Conservation (phyloP, 345 rosid species). For the Geranium rotundifolium region DNA sequence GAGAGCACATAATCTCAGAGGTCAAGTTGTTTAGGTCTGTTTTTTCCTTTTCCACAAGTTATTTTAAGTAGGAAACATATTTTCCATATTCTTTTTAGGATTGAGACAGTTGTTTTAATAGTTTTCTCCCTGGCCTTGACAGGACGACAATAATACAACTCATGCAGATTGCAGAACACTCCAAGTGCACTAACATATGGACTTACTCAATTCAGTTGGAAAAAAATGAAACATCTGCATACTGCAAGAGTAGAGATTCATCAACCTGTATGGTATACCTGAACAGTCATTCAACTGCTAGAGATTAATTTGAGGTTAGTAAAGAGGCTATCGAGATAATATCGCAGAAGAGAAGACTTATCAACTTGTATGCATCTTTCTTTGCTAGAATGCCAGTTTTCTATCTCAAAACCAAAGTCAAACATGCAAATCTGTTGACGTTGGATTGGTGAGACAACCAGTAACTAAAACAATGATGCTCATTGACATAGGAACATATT, state of each 20-base stretch:
- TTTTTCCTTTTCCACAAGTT: not conserved
- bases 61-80: no score
- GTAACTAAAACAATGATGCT: conserved; percentile 2
- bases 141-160: not conserved
- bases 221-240: not conserved
- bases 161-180: not conserved
- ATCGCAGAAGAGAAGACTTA: conserved; percentile 8
- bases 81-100: not conserved
- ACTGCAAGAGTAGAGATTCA: not conserved
- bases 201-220: not conserved
- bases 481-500: conserved; percentile 1
- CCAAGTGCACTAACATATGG: not conserved
- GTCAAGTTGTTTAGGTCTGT: conserved; percentile 7
- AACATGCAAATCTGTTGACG: not conserved
- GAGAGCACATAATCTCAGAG: conserved; percentile 23
- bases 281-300: conserved; percentile 1
- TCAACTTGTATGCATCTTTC: conserved; percentile 9
- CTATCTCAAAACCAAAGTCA: not conserved
- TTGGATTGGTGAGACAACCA: not conserved
- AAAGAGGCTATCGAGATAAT: conserved; percentile 11
- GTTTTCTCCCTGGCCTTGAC: not conserved
- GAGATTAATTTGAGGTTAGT: conserved; percentile 13
- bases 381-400: not conserved
- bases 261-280: not conserved
- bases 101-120: not conserved